A percentile compares a stretch with the other conserved stretches of the same genome.
These are phyloP conservation scores for Rhizoclosmatium hyalinum DNA, from an alignment of 371 early-diverging fungal genomes.

Conservation along the genomic window DNA sequence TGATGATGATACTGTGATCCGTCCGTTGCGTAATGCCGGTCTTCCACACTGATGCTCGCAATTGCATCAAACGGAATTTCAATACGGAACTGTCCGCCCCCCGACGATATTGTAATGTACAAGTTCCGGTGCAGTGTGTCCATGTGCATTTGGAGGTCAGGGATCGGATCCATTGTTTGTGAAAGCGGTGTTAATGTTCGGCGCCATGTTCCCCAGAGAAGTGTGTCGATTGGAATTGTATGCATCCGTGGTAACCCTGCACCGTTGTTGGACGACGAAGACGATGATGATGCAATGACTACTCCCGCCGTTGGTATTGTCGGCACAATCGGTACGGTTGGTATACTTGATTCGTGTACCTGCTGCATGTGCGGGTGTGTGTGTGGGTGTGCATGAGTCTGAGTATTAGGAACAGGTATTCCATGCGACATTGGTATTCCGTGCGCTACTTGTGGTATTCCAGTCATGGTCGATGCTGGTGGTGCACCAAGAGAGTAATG, in stretches of 20 bases:
- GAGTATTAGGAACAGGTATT: not conserved
- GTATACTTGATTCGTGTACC: not conserved
- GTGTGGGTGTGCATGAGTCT: not conserved
- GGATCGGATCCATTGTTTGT: not conserved
- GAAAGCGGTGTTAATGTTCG: slow-evolving; percentile 15
- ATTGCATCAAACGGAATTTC: slow-evolving; percentile 22
- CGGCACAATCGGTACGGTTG: not conserved
- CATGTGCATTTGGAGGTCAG: slow-evolving; percentile 31
- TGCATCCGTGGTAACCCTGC: not conserved
- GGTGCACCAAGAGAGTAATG: not conserved
- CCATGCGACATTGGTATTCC: not conserved
- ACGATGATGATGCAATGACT: not conserved
- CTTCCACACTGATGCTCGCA: slow-evolving; percentile 6
- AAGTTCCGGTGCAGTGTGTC: slow-evolving; percentile 11
- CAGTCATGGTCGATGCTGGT: not conserved
- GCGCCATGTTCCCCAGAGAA: slow-evolving; percentile 29
- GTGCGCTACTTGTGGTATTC: too few species aligned
- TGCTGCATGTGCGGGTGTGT: not conserved
- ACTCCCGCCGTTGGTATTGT: not conserved
- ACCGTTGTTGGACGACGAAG: not conserved
- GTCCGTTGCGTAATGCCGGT: slow-evolving; percentile 6
- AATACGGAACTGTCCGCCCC: slow-evolving; percentile 18
- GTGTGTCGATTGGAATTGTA: slow-evolving; percentile 23
- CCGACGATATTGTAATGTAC: slow-evolving; percentile 11
- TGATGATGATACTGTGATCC: not conserved